phyloP scores from a whole-genome alignment of 1,284 basidiomycete species.

The Leucoagaricus sp. region DNA sequence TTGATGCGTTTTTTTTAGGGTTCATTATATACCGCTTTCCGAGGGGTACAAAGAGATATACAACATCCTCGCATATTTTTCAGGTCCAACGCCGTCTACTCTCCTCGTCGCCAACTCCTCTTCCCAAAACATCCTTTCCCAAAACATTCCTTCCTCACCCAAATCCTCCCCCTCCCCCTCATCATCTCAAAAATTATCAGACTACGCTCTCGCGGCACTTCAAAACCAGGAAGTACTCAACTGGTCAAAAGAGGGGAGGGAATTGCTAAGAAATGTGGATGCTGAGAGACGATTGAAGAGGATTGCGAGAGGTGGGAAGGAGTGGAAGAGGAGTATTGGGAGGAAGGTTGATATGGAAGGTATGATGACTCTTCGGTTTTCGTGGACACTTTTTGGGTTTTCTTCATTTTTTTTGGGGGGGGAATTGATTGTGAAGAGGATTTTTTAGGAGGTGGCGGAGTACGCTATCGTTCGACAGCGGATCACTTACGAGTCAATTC shows the following conservation, averaged over 20 bases:
- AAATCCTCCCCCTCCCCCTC: not conserved
- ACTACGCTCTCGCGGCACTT: not conserved
- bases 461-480: too few species aligned
- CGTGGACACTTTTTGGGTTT: too few species aligned
- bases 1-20: slow-evolving; percentile 48
- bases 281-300: slow-evolving; percentile 76
- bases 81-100: slow-evolving; percentile 70
- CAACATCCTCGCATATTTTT: slow-evolving; percentile 90
- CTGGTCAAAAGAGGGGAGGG: slow-evolving; percentile 10
- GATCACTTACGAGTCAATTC: too few species aligned
- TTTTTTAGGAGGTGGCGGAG: too few species aligned
- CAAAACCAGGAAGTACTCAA: slow-evolving; percentile 14
- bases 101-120: slow-evolving; percentile 58
- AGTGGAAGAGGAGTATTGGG: slow-evolving; percentile 86
- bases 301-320: slow-evolving; percentile 85
- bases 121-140: slow-evolving; percentile 10
- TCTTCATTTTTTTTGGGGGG: too few species aligned
- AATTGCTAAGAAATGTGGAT: slow-evolving; percentile 37
- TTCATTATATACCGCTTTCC: slow-evolving; percentile 92
- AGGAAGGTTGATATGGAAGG: slow-evolving; percentile 89
- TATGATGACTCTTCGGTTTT: slow-evolving; percentile 33
- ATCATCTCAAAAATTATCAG: not conserved
- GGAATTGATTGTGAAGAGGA: too few species aligned
- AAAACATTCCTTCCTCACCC: not conserved
- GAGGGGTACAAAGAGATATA: slow-evolving; percentile 88